phyloP scores from a whole-genome alignment of 768 basidiomycete species.

The Phlebiopsis flavidoalba region DNA sequence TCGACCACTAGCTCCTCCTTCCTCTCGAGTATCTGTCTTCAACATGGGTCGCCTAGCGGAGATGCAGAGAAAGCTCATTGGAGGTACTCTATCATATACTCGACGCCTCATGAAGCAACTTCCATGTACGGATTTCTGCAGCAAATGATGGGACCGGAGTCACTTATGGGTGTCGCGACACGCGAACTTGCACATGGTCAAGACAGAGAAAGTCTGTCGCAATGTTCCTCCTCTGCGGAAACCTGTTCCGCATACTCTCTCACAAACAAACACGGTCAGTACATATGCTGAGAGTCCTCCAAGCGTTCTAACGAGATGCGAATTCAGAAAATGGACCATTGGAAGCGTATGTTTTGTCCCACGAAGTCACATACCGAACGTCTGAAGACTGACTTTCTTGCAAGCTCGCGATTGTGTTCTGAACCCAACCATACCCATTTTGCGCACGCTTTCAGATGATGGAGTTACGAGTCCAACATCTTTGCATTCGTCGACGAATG shows the following conservation, averaged over 20 bases:
- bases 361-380: constrained; percentile 95
- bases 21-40: neutral
- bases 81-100: constrained; percentile 34
- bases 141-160: constrained; percentile 99
- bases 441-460: constrained; percentile 81
- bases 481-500: constrained; percentile 97
- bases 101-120: constrained; percentile 13
- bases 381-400: constrained; percentile 84
- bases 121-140: constrained; percentile 26
- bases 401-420: constrained; percentile 71
- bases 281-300: neutral
- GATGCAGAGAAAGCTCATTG: constrained; percentile 93
- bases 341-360: constrained; percentile 97
- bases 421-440: constrained; percentile 85
- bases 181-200: constrained; percentile 86
- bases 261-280: constrained; percentile 95
- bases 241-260: constrained; percentile 97
- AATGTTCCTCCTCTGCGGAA: constrained; percentile 97
- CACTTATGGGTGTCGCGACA: constrained; percentile 96
- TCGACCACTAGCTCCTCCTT: neutral
- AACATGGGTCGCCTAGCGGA: constrained; percentile 93
- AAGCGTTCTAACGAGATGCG: neutral
- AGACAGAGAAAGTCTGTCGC: constrained; percentile 97
- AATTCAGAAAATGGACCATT: constrained; percentile 95
- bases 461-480: constrained; percentile 94